Base-by-base conservation (phyloP, 345 rosid species). In the Arabidopsis arenosa region DNA sequence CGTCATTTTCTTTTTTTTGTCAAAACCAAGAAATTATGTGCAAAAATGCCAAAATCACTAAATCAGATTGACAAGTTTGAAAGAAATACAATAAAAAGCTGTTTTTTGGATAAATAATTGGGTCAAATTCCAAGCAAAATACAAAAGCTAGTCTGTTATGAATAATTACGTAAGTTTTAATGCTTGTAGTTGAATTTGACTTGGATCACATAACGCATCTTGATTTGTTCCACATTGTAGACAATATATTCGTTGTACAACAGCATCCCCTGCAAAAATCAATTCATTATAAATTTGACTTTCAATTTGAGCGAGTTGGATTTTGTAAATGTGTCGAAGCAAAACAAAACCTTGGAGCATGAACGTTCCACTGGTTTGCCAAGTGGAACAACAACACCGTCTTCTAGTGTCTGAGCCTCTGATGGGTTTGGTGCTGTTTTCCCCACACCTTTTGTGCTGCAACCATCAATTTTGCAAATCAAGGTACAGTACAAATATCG, bases 391-490 rank as follows among this genome's bases (percentile, higher is more conserved):
- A 81, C 44, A 26, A 84, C 75, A 39, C 92, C 98, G 12, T 89
- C 93, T 58, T 85, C 85, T 55, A 89, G 84, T 67, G 79, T 66
- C 77, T 80, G 80, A 40, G 91, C 86, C 75, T 87, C 91, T 3
- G 80, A 73, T 35, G 79, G 85, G 81, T 88, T 85, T 39, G 97
- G 93, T 54, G 88, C 86, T 75, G 93, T 88, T 75, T 72, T 65
- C 56, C 98, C 97, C 15, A 91, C 89, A 58, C 93, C 96, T 75
- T 93, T 91, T 52, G 92, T 87, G 87, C 96, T 88, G 86, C 78
- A 87, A 47, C 43, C 70, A 59, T 59, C 63, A 66, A 66, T 5
- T 71, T 23, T 13, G 26, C 66, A 64, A 21, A 52, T 44, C 23
- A 69, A 17, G 40, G 33, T 48, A 17, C 13, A 4, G 39, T 44